Base-by-base conservation (phyloP, 352 stramenopile species). In the Hyphochytrium catenoides region DNA sequence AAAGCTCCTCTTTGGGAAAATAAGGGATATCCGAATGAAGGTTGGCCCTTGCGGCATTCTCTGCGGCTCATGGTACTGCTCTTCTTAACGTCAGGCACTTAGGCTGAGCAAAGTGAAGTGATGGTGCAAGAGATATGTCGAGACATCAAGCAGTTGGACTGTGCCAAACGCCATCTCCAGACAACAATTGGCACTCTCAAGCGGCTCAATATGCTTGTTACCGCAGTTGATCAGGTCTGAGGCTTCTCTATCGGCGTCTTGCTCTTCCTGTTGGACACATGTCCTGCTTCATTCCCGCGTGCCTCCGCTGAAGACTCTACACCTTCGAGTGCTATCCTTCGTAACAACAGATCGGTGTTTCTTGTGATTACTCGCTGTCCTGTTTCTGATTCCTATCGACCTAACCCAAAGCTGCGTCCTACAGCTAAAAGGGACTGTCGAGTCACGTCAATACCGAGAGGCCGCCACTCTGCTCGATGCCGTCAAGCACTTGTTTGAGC, bases 131-230 rank as follows among this genome's bases (percentile, higher is more conserved):
- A 96, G 56, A 97, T 97, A 34, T 97, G 87, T 35, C 62, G 76
- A 17, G 91, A 97, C 54, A 97, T 98, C 53, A 96, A 96, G 55
- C 75, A 93, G 39, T 66, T 98, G 7, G 91, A 98, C 68, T 89
- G 84, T 48, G 88, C 89, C 27, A 98, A 98, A 54, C 69, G 74
- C 14, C 84, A 98, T 41, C 61, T 97, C 38, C 81, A 93, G 53
- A 70, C 63, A 12, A 91, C 79, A 8, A 86, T 96, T 28, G 94
- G 79, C 8, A 79, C 86, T 1, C 52, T 98, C 6, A 96, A 97
- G 50, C 57, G 84, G 12, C 57, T 97, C 25, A 86, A 97, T 54
- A 97, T 97, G 89, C 59, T 97, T 14, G 66, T 96, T 8, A 93
- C 94, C 46, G 87, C 87, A 1, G 82, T 96, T 2, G 78, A 95